Conservation (phyloP, 1,284 basidiomycete genomes). For the Puccinia novopanici region DNA sequence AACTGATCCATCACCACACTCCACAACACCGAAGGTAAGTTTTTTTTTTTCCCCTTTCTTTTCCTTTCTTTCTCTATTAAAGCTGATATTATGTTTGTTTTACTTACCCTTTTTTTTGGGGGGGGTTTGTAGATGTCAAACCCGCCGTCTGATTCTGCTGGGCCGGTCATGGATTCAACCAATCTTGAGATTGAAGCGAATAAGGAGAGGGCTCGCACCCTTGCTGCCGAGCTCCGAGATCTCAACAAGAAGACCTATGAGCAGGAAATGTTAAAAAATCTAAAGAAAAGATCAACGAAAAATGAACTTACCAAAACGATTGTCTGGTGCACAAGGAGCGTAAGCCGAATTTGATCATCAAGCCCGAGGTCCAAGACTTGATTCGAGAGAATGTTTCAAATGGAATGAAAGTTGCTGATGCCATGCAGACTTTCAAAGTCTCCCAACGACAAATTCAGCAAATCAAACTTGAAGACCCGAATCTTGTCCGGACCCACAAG, state of each 20-base stretch:
- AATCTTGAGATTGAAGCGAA: too few relatives aligned
- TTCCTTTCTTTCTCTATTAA: too few relatives aligned
- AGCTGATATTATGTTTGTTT: too few relatives aligned
- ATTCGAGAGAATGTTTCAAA: conserved; percentile 14
- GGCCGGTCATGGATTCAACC: too few relatives aligned
- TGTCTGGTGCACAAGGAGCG: neutral
- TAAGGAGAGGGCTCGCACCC: neutral
- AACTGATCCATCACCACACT: too few relatives aligned
- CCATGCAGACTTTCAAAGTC: neutral
- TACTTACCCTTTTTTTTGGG: too few relatives aligned
- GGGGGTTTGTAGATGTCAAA: neutral
- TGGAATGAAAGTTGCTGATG: neutral
- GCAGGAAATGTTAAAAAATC: neutral
- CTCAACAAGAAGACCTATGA: neutral
- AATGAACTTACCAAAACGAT: conserved; percentile 5
- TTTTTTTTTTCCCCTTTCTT: too few relatives aligned
- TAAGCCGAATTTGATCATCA: neutral
- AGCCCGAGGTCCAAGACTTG: neutral
- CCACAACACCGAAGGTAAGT: too few relatives aligned
- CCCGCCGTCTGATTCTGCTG: too few relatives aligned
- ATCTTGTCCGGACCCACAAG: conserved; percentile 2
- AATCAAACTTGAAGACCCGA: conserved; percentile 8
- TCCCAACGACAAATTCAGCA: neutral
- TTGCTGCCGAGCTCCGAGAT: neutral
- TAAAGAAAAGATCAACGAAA: neutral